phyloP scores from a whole-genome alignment of 139 green algal species.

The Auxenochlorella pyrenoidosa region DNA sequence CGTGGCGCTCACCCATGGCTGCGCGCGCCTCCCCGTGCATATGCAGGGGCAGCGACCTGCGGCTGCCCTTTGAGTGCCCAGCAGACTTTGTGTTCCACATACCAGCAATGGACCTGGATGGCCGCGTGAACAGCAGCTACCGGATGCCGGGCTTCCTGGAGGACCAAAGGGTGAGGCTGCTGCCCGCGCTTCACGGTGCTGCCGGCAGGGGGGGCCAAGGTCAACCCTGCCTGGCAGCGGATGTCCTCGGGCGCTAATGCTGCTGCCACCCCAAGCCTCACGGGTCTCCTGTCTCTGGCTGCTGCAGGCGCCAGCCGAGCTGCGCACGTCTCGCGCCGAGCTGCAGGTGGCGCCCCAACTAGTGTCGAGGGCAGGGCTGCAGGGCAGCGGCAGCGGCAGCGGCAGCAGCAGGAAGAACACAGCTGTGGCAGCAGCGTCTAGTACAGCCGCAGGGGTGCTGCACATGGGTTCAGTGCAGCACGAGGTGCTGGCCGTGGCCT shows the following conservation, averaged over 20 bases:
- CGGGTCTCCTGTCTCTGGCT: no score
- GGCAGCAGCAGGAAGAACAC: not conserved
- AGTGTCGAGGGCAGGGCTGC: not conserved
- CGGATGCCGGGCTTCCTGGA: slow-evolving; percentile 25
- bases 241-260: no score
- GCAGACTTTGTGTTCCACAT: slow-evolving; percentile 35
- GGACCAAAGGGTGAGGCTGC: not conserved
- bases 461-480: not conserved
- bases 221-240: no score
- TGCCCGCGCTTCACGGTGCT: no score
- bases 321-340: not conserved
- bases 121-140: not conserved
- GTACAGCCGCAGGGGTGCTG: not conserved
- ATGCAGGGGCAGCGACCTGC: slow-evolving; percentile 34
- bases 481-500: not conserved
- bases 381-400: not conserved
- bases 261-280: no score
- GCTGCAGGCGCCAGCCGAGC: slow-evolving; percentile 6
- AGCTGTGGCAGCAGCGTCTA: not conserved
- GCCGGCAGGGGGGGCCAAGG: no score
- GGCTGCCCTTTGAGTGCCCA: slow-evolving; percentile 37
- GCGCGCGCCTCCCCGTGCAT: no score
- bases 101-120: not conserved
- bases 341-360: not conserved
- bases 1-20: no score